Base-by-base conservation (phyloP, 2,329 filamentous ascomycete species). In the Apiospora kogelbergensis region DNA sequence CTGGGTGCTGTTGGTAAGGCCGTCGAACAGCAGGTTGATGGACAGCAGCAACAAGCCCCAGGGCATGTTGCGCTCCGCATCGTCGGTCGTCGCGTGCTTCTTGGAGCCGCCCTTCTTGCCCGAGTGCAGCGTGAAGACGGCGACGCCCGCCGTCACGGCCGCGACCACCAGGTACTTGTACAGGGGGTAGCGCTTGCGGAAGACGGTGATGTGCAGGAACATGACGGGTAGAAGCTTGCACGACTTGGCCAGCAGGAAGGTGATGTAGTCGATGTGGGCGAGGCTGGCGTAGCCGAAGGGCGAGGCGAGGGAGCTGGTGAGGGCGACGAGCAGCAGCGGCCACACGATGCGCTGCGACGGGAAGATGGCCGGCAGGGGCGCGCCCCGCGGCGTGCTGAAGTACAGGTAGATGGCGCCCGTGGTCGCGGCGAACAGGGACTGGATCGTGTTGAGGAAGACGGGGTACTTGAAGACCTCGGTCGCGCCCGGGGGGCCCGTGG, bases 171-270 rank as follows among this genome's bases (percentile, higher is more conserved):
- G 87, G 83, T 99, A 99, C 84, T 99, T 99, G 86, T 97, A 97
- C 63, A 97, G 85, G 1, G 96, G 95, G 81, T 98, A 99, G 64
- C 91, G 87, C 77, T 91, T 92, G 70, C 91, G 90, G 85, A 98
- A 99, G 63, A 99, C 82, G 60, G 94, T 95, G 77, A 98, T 89
- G 84, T 99, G 95, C 48, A 99, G 87, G 76, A 96, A 91, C 96
- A 99, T 98, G 77, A 99, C 96, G 2, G 96, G 96, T n/a, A 99
- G 90, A 24, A 99, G 88, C 84, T 99, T 99, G 91, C 96, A 99
- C 75, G 92, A 95, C 83, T 99, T 98, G 75, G 96, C 95, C 53
- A 99, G 91, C 74, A 98, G 93, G 82, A 97, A 98, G 40, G 96
- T 98, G 77, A 98, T 93, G 82, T 98, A 98, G 87, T 98, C 96